Evolutionary conservation across 2,329 filamentous ascomycete species (phyloP).

Genomic region (Septoria petroselini): DNA sequence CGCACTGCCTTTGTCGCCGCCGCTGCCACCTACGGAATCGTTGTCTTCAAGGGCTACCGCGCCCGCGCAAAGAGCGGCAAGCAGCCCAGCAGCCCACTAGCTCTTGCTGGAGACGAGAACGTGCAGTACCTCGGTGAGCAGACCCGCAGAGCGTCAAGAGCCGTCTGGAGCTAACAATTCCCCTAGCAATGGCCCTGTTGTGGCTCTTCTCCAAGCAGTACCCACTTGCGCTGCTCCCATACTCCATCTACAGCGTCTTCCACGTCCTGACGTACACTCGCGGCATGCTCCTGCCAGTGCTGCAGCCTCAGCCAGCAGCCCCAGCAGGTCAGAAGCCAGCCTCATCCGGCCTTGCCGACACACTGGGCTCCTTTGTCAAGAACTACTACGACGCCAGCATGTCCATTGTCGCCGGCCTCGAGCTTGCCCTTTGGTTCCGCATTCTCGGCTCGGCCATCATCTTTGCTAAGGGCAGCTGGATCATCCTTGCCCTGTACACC

Average conservation of each 20-base stretch:
- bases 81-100: constrained; percentile 57
- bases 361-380: constrained; percentile 92
- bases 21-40: constrained; percentile 90
- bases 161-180: constrained; percentile 14
- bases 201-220: constrained; percentile 93
- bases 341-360: constrained; percentile 67
- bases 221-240: constrained; percentile 85
- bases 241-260: constrained; percentile 96
- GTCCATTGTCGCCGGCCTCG: constrained; percentile 83
- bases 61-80: constrained; percentile 75
- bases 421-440: constrained; percentile 83
- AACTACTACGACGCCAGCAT: constrained; percentile 96
- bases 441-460: constrained; percentile 75
- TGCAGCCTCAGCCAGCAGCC: constrained; percentile 63
- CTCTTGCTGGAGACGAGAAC: constrained; percentile 83
- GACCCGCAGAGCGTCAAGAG: neutral
- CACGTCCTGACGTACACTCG: constrained; percentile 96
- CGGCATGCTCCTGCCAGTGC: constrained; percentile 83
- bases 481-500: constrained; percentile 81
- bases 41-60: constrained; percentile 96
- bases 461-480: constrained; percentile 89
- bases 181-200: constrained; percentile 80
- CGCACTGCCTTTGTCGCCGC: constrained; percentile 86
- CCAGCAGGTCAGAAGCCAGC: constrained; percentile 56
- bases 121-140: constrained; percentile 90